Percentiles rank a stretch among this genome's conserved stretches.
Conservation (phyloP, 139 green algal species). For the Tetraselmis chui region DNA sequence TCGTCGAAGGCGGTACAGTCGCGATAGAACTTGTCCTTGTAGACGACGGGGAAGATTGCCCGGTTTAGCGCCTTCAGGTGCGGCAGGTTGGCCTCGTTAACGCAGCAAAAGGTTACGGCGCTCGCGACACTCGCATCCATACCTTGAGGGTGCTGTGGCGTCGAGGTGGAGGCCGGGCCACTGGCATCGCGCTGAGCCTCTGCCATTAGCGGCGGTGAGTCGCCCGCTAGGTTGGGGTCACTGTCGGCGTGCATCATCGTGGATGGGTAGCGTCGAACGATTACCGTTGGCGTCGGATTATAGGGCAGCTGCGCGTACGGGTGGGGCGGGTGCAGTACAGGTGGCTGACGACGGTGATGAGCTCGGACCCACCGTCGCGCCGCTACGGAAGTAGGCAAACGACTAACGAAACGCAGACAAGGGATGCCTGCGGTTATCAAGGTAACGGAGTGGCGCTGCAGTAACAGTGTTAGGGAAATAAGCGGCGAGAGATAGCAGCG, state of each 20-base stretch:
- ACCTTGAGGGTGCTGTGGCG: not conserved
- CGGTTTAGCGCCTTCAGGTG: constrained; percentile 66
- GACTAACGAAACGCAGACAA: no score
- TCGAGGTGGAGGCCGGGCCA: not conserved
- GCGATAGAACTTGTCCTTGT: constrained; percentile 20
- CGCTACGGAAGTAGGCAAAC: no score
- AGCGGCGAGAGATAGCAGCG: no score
- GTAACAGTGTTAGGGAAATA: no score
- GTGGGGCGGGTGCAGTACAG: no score
- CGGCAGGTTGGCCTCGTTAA: constrained; percentile 53
- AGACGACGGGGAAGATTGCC: constrained; percentile 76
- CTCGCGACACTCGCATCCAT: not conserved
- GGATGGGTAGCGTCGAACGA: no score
- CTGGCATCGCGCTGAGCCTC: not conserved
- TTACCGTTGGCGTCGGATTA: no score
- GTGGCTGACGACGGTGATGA: no score
- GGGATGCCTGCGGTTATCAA: no score
- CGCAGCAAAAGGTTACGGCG: constrained; percentile 34
- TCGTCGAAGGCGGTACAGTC: not conserved
- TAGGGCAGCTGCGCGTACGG: no score
- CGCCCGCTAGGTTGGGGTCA: not conserved
- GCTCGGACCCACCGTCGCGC: no score
- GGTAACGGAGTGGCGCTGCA: no score
- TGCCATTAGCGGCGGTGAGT: not conserved
- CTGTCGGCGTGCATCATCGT: not conserved